Base-by-base conservation (phyloP, 1,139 yeast species). In the Sugiyamaella novakii region DNA sequence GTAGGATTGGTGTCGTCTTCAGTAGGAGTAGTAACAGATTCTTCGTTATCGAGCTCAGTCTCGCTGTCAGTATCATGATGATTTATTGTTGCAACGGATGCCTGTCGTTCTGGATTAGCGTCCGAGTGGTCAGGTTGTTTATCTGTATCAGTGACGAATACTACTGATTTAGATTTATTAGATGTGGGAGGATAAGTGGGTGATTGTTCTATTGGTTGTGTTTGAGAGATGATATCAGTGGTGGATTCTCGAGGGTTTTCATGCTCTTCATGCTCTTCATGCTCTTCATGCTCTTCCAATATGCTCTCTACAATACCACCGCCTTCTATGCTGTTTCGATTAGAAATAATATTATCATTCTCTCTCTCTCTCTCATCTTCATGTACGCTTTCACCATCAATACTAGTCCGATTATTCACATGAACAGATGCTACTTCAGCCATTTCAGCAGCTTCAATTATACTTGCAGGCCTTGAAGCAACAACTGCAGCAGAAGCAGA, bases 401-500 rank as follows among this genome's bases (percentile, higher is more conserved):
- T 11, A 29, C 43, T 29, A 15, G 34, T 6, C 12, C 28, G 35
- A 5, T 29, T 39, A 14, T 39, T 29, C 15, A 39, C 28, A 29
- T 39, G 43, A 8, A 39, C 36, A 12, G 43, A 39, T 10, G 43
- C 12, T 12, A 39, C 36, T 19, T 39, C 36, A 7, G 35, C 35
- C 43, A 39, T 39, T 29, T 39, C 43, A 25, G 12, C 17, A 1
- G 8, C 33, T 27, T n/a, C 43, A 6, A 24, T 5, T 12, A 43
- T 43, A 28, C 47, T 43, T 2, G 47, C 36, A 2, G 50, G 43
- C 21, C 42, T 42, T 14, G 50, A 41, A 2, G 12, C 28, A 2
- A 44, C 43, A 10, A 22, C 42, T 11, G 44, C 49, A 33, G 49
- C 48, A 22, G 45, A 52, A 12, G 53, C 45, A 8, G 63, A 57